Conservation (phyloP, 2,329 filamentous ascomycete species). For the Aspergillus brunneoviolaceus region DNA sequence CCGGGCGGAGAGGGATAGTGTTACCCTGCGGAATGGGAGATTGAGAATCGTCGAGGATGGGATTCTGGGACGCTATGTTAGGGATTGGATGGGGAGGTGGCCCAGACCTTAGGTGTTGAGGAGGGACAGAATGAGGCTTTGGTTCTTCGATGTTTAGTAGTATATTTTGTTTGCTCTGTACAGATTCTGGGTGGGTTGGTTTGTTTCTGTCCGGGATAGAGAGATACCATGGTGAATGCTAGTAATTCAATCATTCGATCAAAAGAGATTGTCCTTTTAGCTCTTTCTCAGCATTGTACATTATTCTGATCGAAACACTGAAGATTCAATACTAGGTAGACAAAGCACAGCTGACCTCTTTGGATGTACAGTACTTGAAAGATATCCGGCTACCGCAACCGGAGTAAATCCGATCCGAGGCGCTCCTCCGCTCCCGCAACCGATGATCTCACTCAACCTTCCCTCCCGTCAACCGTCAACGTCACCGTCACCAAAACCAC, state of each 20-base stretch:
- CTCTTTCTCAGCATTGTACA: too few species aligned
- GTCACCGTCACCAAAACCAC: neutral
- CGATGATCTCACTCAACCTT: neutral
- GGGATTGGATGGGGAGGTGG: slow-evolving; percentile 33
- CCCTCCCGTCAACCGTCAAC: neutral
- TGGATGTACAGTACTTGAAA: too few species aligned
- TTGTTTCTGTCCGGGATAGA: too few species aligned
- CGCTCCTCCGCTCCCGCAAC: too few species aligned
- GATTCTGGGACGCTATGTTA: slow-evolving; percentile 30
- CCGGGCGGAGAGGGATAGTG: slow-evolving; percentile 30
- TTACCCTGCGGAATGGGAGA: slow-evolving; percentile 27
- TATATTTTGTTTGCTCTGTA: neutral
- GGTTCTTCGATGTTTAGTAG: neutral
- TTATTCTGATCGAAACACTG: too few species aligned
- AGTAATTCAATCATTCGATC: too few species aligned
- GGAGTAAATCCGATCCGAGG: neutral
- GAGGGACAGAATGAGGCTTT: neutral
- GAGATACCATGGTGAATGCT: too few species aligned
- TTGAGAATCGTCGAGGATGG: slow-evolving; percentile 33
- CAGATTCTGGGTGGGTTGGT: too few species aligned
- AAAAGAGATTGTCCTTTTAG: too few species aligned
- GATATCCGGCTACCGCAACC: neutral
- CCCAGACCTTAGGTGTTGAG: slow-evolving; percentile 4
- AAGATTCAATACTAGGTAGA: too few species aligned
- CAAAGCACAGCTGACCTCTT: too few species aligned